Conservation (phyloP, 768 basidiomycete genomes). For the Grammothele lineata region DNA sequence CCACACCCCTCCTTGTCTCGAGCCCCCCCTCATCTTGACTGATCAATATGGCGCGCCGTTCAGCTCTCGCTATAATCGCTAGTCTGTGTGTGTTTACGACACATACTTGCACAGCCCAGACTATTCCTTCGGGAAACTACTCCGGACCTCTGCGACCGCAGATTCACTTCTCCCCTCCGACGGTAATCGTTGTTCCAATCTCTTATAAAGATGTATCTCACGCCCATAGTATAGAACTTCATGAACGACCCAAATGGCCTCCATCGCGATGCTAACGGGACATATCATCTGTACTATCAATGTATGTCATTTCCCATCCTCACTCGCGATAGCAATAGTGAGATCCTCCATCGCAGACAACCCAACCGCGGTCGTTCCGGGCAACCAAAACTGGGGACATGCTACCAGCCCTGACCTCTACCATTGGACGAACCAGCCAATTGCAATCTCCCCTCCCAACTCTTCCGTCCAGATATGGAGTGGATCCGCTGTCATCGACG, state of each 20-base stretch:
- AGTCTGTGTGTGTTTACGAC: too few species aligned
- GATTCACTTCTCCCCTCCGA: slow-evolving; percentile 10
- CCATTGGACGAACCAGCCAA: slow-evolving; percentile 11
- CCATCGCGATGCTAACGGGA: slow-evolving; percentile 6
- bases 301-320: not conserved
- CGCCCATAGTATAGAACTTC: not conserved
- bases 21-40: too few species aligned
- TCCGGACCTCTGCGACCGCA: slow-evolving; percentile 4
- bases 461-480: slow-evolving; percentile 9
- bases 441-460: slow-evolving; percentile 11
- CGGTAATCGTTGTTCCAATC: not conserved
- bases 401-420: slow-evolving; percentile 12
- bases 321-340: too few species aligned
- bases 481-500: slow-evolving; percentile 11
- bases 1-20: too few species aligned
- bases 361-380: slow-evolving; percentile 2
- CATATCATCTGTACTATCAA: slow-evolving; percentile 14
- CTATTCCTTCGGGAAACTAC: not conserved
- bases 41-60: too few species aligned
- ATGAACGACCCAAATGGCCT: slow-evolving; percentile 14
- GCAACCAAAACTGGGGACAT: slow-evolving; percentile 13
- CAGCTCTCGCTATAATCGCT: too few species aligned
- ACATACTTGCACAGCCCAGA: too few species aligned
- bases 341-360: too few species aligned
- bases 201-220: not conserved